These are phyloP conservation scores for Bipolaris zeicola DNA, from an alignment of 2,329 filamentous ascomycete genomes.

Conservation along the genomic window DNA sequence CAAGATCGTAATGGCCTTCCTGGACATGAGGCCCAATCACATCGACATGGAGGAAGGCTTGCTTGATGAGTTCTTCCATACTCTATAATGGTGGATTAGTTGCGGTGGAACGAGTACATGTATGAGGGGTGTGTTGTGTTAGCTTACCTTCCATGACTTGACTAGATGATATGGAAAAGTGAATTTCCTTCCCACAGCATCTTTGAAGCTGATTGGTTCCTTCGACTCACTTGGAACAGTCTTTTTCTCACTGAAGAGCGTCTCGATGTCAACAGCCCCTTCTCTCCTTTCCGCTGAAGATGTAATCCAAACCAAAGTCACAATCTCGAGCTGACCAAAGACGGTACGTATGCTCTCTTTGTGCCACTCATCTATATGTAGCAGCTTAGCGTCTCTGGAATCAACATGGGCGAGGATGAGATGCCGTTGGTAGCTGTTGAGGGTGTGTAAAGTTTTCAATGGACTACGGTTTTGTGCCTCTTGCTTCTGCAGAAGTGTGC, in stretches of 20 bases:
- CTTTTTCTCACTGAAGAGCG: slow-evolving; percentile 47
- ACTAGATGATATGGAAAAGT: slow-evolving; percentile 36
- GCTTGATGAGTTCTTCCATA: slow-evolving; percentile 57
- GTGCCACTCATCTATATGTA: no score
- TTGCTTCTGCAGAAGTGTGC: no score
- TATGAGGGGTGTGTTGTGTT: slow-evolving; percentile 56
- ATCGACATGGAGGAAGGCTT: slow-evolving; percentile 56
- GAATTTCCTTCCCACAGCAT: slow-evolving; percentile 40
- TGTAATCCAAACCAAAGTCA: no score
- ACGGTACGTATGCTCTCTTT: no score
- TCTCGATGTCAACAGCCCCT: no score
- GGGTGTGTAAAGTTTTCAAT: no score
- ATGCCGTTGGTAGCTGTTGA: no score
- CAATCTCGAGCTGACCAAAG: no score
- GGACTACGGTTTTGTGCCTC: no score
- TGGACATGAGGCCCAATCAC: slow-evolving; percentile 54
- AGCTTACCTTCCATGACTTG: slow-evolving; percentile 52
- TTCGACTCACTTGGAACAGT: slow-evolving; percentile 53
- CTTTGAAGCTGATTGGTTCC: slow-evolving; percentile 47
- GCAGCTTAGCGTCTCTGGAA: no score
- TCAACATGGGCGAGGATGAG: no score
- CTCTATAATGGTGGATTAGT: slow-evolving; percentile 35
- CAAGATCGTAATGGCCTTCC: slow-evolving; percentile 55
- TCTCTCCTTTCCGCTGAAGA: no score
- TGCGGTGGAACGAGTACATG: slow-evolving; percentile 60